Percentiles rank a stretch among this genome's conserved stretches.
Evolutionary conservation across 495 filamentous ascomycete genomes (phyloP).

Genomic region (Cercophora newfieldiana): DNA sequence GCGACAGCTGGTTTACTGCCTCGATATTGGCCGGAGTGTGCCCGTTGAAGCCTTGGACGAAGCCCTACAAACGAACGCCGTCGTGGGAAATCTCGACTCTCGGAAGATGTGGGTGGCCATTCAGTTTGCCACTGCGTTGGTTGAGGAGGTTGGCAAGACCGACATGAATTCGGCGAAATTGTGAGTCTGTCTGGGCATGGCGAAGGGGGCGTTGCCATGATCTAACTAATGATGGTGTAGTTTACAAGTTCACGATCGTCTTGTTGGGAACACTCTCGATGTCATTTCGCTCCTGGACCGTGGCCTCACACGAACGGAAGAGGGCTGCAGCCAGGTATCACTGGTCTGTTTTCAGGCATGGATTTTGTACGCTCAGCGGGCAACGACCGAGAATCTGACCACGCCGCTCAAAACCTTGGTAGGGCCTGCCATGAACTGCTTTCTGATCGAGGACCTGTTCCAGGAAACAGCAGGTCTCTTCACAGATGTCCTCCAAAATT

Average conservation of each 20-base stretch:
- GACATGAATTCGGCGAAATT: constrained; percentile 58
- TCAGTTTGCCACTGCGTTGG: constrained; percentile 71
- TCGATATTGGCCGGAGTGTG: constrained; percentile 53
- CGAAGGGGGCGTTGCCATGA: not conserved
- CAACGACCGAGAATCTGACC: constrained; percentile 52
- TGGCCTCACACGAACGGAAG: constrained; percentile 38
- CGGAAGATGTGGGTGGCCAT: constrained; percentile 59
- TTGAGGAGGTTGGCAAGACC: constrained; percentile 72
- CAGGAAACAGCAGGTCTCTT: constrained; percentile 63
- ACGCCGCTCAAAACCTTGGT: constrained; percentile 58
- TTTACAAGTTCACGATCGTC: constrained; percentile 48
- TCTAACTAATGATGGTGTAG: constrained; percentile 16
- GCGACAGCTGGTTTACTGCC: constrained; percentile 64
- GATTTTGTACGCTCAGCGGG: constrained; percentile 66
- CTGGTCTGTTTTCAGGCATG: constrained; percentile 63
- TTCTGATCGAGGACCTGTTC: constrained; percentile 55
- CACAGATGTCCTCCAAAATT: constrained; percentile 64
- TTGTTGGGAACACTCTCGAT: constrained; percentile 54
- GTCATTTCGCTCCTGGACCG: constrained; percentile 48
- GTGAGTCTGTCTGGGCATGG: constrained; percentile 36
- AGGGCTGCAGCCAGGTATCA: constrained; percentile 38
- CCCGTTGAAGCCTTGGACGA: constrained; percentile 51
- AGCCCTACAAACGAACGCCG: constrained; percentile 48
- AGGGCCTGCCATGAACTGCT: constrained; percentile 54
- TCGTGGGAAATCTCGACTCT: constrained; percentile 56